A percentile compares a stretch with the other conserved stretches of the same genome.
Evolutionary conservation across 1,284 basidiomycete species (phyloP).

Genomic region (Leccinum fuscescens): DNA sequence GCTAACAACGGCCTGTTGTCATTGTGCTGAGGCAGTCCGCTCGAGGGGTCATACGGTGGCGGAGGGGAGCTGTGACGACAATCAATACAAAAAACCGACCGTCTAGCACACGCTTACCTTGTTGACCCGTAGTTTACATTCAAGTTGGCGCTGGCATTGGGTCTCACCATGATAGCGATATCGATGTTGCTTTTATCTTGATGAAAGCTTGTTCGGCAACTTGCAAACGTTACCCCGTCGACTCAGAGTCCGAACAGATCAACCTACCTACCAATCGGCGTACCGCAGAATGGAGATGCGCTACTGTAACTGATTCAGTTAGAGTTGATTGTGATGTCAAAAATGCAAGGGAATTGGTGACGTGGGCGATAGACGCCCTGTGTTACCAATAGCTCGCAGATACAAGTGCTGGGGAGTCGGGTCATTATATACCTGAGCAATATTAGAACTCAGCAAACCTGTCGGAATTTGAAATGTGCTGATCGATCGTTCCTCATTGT

Average conservation of each 20-base stretch:
- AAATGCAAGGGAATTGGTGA: not conserved
- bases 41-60: not conserved
- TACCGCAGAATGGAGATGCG: not conserved
- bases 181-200: not conserved
- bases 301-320: not conserved
- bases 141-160: not conserved
- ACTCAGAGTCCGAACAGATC: not conserved
- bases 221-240: not conserved
- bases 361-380: not conserved
- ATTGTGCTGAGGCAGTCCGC: not conserved
- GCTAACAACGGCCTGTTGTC: not conserved
- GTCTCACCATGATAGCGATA: not conserved
- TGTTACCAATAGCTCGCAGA: too few relatives aligned
- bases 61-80: not conserved
- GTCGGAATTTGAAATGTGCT: too few relatives aligned
- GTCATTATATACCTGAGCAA: too few relatives aligned
- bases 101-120: not conserved
- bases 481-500: constrained; percentile 58
- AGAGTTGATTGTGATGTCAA: not conserved
- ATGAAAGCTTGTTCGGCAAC: not conserved
- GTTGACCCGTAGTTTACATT: not conserved
- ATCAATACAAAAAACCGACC: not conserved
- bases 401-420: too few relatives aligned
- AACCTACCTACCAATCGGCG: not conserved
- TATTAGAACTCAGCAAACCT: too few relatives aligned